Evolutionary conservation across 2,329 filamentous ascomycete species (phyloP), one percentile per base, ranked within the genome.

Genomic region (Hypoxylon sp.): DNA sequence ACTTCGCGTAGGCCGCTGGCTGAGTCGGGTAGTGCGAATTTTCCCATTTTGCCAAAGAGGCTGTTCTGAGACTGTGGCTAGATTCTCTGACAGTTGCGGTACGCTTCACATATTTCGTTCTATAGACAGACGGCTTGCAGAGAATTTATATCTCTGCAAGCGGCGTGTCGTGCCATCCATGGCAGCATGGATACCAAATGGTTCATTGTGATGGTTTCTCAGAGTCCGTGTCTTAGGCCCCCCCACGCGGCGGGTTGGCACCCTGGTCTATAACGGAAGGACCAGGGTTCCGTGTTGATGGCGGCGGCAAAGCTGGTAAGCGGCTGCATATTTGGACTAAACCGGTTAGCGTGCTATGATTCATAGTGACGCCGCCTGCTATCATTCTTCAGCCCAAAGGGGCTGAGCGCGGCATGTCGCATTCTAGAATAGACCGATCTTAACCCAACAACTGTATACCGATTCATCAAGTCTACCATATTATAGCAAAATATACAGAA

Each of bases 21-120:
- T 37, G 70, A 67, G 25, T 67, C 8, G 22, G 76, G 76, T 13
- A 77, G 55, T 13, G 64, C 2, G 46, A 77, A 77, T 40, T 70
- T 60, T 5, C 51, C 11, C 58, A 70, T 68, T 25, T 48, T 55
- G 20, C 20, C 17, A n/a, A 57, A 51, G 35, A 11, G 13, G 17
- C 33, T 13, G 50, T 56, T 8, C n/a, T 49, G 10, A 46, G 10
- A 20, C 44, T 35, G 60, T 31, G 14, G 51, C 31, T 27, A 25
- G 22, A 35, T 55, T 10, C 20, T 40, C 31, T 48, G 14, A 20
- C 13, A 48, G 42, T 40, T 55, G 48, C 49, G 40, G n/a, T 11
- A 11, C 27, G 13, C 13, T 55, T 22, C 25, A 37, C 40, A 37
- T 27, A 17, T 44, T 48, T 27, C 22, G 2, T 7, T 42, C 40